Evolutionary conservation across 2,329 filamentous ascomycete species (phyloP).

Genomic region (Fusarium tupiense): DNA sequence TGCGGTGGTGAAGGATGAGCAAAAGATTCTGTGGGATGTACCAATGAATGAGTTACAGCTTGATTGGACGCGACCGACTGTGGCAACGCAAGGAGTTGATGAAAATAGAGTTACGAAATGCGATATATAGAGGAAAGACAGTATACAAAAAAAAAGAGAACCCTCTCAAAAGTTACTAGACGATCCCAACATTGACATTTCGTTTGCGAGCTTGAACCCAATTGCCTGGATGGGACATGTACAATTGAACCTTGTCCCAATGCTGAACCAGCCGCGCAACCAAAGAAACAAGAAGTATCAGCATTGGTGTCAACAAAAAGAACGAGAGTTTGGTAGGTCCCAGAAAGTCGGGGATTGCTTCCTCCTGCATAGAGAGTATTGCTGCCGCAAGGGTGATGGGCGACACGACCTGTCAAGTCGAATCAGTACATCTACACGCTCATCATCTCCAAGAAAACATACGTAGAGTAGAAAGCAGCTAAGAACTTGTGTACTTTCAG

Average conservation of each 20-base stretch:
- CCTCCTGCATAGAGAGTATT: constrained; percentile 24
- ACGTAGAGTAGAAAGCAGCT: not conserved
- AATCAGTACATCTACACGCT: not conserved
- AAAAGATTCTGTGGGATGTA: constrained; percentile 26
- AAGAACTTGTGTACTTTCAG: not conserved
- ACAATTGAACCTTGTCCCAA: not conserved
- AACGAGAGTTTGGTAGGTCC: constrained; percentile 1
- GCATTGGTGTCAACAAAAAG: not conserved
- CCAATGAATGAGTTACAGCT: constrained; percentile 20
- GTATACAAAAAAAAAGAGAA: not conserved
- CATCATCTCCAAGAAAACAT: accelerated
- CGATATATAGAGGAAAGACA: not conserved
- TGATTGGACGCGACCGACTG: constrained; percentile 2
- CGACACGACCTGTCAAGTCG: not conserved
- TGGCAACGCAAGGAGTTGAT: not conserved
- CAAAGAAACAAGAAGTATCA: not conserved
- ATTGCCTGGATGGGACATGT: not conserved
- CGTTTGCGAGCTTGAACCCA: not conserved
- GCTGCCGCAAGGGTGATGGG: not conserved
- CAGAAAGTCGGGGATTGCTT: constrained; percentile 1
- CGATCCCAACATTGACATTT: not conserved
- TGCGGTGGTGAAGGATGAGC: not conserved
- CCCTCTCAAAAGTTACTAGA: not conserved
- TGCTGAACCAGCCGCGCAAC: not conserved
- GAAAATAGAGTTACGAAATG: not conserved